Percentiles rank a stretch among this genome's conserved stretches.
phyloP scores from a whole-genome alignment of 768 basidiomycete genomes.

The Suillus spraguei region DNA sequence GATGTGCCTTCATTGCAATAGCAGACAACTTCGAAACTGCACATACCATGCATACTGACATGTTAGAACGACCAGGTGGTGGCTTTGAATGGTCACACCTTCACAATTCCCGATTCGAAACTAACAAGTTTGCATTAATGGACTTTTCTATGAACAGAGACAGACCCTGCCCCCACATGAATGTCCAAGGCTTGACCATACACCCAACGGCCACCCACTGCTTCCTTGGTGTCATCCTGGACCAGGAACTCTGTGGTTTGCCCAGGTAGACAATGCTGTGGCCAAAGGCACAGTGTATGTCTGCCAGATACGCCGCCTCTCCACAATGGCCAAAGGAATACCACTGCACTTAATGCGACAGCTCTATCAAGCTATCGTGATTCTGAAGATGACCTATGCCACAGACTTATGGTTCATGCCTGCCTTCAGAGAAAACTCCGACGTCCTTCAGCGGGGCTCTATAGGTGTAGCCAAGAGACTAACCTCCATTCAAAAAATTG shows the following conservation, averaged over 20 bases:
- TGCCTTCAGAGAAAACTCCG: accelerated
- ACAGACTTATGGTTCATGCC: not conserved
- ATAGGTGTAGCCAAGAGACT: not conserved
- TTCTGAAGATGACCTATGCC: not conserved
- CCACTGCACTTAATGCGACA: not conserved
- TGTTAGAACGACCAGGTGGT: too few relatives aligned
- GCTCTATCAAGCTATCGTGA: not conserved
- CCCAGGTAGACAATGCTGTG: not conserved
- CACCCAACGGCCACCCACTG: not conserved
- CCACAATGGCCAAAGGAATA: not conserved
- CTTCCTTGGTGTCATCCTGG: not conserved
- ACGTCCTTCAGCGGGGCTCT: not conserved
- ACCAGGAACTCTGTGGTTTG: not conserved
- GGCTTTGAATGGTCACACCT: too few relatives aligned
- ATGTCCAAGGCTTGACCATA: too few relatives aligned
- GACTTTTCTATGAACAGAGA: too few relatives aligned
- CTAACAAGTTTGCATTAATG: too few relatives aligned
- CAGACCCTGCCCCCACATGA: too few relatives aligned
- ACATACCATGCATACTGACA: too few relatives aligned
- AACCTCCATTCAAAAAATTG: not conserved
- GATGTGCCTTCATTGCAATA: too few relatives aligned
- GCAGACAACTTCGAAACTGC: too few relatives aligned
- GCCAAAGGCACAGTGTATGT: not conserved
- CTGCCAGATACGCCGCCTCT: not conserved
- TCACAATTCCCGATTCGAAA: too few relatives aligned